Conservation (phyloP, 2,329 filamentous ascomycete genomes). For the Colletotrichum sp. region DNA sequence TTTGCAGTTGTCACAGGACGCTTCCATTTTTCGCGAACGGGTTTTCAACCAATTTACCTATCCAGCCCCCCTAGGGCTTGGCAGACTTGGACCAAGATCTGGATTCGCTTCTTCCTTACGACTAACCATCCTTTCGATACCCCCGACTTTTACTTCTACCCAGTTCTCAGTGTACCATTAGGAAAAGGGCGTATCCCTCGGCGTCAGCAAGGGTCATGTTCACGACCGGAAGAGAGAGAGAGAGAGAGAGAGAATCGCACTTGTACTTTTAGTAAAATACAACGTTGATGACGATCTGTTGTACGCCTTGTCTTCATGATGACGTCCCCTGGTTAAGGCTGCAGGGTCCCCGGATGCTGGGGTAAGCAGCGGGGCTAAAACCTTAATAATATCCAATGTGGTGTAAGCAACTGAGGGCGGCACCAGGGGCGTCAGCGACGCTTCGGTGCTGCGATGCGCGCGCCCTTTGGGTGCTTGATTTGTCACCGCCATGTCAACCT, state of each 20-base stretch:
- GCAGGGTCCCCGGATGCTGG: not conserved
- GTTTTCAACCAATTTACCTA: not conserved
- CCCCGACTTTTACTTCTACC: slow-evolving; percentile 12
- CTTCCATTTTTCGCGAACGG: not conserved
- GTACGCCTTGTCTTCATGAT: not conserved
- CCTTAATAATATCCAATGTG: not conserved
- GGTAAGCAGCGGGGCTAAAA: not conserved
- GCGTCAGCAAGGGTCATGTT: not conserved
- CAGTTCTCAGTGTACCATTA: slow-evolving; percentile 16
- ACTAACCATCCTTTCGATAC: slow-evolving; percentile 19
- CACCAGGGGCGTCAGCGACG: not conserved
- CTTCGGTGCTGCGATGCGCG: not conserved
- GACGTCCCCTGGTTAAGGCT: not conserved
- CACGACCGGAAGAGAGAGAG: not conserved
- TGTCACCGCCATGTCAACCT: slow-evolving; percentile 1
- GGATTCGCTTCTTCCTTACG: not conserved
- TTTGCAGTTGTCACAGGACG: not conserved
- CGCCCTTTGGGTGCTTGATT: slow-evolving; percentile 11
- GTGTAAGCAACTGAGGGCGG: not conserved
- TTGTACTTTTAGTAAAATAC: not conserved
- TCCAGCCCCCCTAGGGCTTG: not conserved
- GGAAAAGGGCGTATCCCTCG: not conserved
- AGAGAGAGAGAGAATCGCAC: not conserved
- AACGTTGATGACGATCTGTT: not conserved
- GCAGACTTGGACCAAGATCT: not conserved